Evolutionary conservation across 2,329 filamentous ascomycete genomes (phyloP), one percentile per base, ranked within the genome.

Genomic region (Gaeumannomyces sp.): DNA sequence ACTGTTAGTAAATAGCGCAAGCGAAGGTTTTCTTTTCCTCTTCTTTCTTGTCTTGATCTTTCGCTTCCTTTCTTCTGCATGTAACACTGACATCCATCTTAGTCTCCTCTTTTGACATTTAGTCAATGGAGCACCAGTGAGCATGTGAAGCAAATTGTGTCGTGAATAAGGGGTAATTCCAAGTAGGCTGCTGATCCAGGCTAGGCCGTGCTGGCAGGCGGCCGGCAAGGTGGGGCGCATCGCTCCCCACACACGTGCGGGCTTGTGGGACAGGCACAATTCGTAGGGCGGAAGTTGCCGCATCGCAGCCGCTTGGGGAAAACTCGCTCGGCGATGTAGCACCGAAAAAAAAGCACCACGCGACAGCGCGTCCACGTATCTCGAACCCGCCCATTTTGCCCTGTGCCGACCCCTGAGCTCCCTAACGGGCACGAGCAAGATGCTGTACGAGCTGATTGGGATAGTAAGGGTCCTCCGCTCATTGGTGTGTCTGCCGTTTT

Each of bases 371-470:
- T 13, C 33, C 33, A 13, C 33, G 2, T 7, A 38, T 38, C 14
- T 38, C 35, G 14, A 38, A 38, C 5, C 33, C 33, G 33, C 33
- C 33, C 33, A 35, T 13, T 13, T 11, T 38, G 14, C 14, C 35
- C 35, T 16, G 14, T 38, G 35, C 35, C 14, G 35, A 38, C 2
- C 35, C 35, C 35, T 2, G 11, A 38, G 35, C 35, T 38, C 35
- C 35, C 16, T 14, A 14, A 38, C 35, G 35, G 35, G 35, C 14
- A 38, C 35, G 35, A 68, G 71, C 75, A 83, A 76, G 70, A 97
- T 99, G 95, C 82, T 99, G 80, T 99, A 99, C 83, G 95, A 99
- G 82, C 83, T 98, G 74, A 95, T 99, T 78, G 95, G 91, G 77
- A 89, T 97, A 80, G 95, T 97, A 81, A 73, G 89, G 38, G 1